phyloP scores from a whole-genome alignment of 2,329 filamentous ascomycete genomes.

The Rhynchosporium graminicola region DNA sequence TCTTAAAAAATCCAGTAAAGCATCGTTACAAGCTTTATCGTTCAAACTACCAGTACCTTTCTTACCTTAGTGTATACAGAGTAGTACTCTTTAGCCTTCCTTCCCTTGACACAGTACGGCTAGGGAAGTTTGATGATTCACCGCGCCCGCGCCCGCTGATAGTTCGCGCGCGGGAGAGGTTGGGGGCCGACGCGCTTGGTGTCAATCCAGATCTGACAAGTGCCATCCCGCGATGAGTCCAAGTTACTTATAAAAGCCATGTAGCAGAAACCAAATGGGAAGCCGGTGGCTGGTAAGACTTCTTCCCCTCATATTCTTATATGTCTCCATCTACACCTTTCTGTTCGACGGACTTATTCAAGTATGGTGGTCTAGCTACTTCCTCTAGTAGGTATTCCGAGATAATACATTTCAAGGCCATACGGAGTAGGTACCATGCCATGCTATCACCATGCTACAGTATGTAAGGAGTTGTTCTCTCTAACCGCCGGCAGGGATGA shows the following conservation, averaged over 20 bases:
- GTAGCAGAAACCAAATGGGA: not conserved
- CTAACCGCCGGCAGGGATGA: constrained; percentile 23
- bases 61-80: too few species aligned
- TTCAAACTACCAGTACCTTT: too few species aligned
- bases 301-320: not conserved
- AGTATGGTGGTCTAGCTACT: too few species aligned
- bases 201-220: constrained; percentile 6
- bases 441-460: not conserved
- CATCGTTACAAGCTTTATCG: too few species aligned
- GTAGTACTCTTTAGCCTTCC: too few species aligned
- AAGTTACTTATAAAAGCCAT: not conserved
- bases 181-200: constrained; percentile 11
- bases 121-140: not conserved
- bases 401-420: not conserved
- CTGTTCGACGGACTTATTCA: not conserved
- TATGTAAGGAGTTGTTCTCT: not conserved
- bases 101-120: too few species aligned
- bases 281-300: too few species aligned
- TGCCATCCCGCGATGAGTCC: not conserved
- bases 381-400: not conserved
- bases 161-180: not conserved
- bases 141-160: not conserved
- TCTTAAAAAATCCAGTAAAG: too few species aligned
- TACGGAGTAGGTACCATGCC: not conserved
- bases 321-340: not conserved